Evolutionary conservation across 2,329 filamentous ascomycete genomes (phyloP), one percentile per base, ranked within the genome.

Genomic region (Lasiodiplodia citricola): DNA sequence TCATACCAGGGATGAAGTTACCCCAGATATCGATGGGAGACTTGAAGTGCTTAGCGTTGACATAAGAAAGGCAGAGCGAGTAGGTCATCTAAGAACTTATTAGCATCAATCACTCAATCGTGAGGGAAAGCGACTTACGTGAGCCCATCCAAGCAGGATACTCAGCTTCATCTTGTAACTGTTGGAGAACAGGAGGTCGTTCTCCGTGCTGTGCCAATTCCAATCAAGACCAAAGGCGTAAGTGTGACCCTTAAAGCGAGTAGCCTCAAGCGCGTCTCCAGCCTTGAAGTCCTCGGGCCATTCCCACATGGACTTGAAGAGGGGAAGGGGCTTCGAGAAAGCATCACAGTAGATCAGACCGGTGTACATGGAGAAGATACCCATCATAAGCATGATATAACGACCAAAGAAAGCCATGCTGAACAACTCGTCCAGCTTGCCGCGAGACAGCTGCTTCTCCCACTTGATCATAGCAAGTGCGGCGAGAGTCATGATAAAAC

Each of bases 81-180:
- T 97, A 99, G 3, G 96, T 99, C 96, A 99, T 99, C 79, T 87
- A 75, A 21, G 35, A 2, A 16, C 38, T 18, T 52, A 44, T 65
- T 41, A 68, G 51, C 44, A 41, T 21, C 18, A n/a, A n/a, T 66
- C 72, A 58, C 2, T 14, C 18, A 21, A 11, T 21, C 16, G 6
- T 14, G 16, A 25, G 10, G 14, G 4, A 41, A n/a, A 47, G 35
- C 16, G n/a, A 76, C 81, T 78, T 78, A 84, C 82, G 84, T 97
- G 94, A 69, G 89, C 89, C 96, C 96, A 99, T 80, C 96, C 96
- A 72, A 99, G 87, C 73, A 99, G 88, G 78, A 99, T 97, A 84
- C 93, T 96, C 83, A 99, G 92, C 87, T 99, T 99, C 96, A 99
- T 99, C 90, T 99, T 99, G 87, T 96, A 96, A 82, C 92, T 96